Evolutionary conservation across 176 grass and related monocot genomes (phyloP).

Genomic region (Aegilops longissima): DNA sequence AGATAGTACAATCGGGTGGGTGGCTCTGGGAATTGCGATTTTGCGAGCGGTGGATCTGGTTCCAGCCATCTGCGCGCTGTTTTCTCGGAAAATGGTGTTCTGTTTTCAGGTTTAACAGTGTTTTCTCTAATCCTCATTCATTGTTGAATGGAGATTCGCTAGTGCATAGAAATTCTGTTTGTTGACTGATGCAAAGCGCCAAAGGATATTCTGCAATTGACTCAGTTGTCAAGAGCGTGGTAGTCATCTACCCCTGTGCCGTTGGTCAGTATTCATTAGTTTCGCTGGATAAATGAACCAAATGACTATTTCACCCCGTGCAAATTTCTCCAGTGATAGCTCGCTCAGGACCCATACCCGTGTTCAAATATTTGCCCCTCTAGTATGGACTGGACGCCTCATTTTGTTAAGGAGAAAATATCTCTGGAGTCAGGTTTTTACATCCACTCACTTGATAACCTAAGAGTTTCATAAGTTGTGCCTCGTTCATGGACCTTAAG

Average conservation of each 20-base stretch:
- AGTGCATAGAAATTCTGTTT: neutral
- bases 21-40: neutral
- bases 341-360: neutral
- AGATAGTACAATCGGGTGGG: neutral
- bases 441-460: neutral
- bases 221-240: neutral
- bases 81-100: neutral
- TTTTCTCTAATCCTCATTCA: neutral
- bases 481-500: neutral
- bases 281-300: neutral
- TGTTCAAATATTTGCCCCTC: neutral
- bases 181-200: neutral
- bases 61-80: neutral
- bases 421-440: neutral
- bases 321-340: neutral
- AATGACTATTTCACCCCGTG: neutral
- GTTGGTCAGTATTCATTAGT: neutral
- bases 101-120: neutral
- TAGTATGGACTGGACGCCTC: neutral
- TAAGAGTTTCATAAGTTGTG: neutral
- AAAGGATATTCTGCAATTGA: conserved; percentile 1
- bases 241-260: neutral
- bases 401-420: neutral
- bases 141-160: neutral
- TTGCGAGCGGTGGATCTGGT: conserved; percentile 16